These are phyloP conservation scores for Yarrowia alimentaria DNA, from an alignment of 805 yeast species.

Conservation along the genomic window DNA sequence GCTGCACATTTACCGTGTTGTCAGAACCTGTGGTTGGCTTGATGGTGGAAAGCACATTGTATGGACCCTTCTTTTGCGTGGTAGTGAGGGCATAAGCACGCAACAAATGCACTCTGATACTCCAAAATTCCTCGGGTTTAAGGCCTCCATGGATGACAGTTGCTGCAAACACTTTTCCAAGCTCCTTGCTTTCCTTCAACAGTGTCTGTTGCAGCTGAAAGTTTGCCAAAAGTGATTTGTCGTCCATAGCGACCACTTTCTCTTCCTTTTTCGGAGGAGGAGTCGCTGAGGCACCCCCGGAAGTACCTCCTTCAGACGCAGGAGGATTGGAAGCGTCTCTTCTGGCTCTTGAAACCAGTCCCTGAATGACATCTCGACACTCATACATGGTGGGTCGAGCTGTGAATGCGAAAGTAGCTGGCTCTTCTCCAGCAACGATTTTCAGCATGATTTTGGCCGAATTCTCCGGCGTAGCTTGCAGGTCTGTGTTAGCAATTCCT, in stretches of 20 bases:
- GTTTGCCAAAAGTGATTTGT: slow-evolving; percentile 62
- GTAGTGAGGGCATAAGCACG: slow-evolving; percentile 83
- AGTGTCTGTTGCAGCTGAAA: slow-evolving; percentile 75
- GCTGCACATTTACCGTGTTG: slow-evolving; percentile 88
- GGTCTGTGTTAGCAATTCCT: no score
- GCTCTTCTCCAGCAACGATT: slow-evolving; percentile 42
- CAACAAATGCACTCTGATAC: slow-evolving; percentile 70
- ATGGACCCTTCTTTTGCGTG: slow-evolving; percentile 86
- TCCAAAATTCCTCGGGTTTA: slow-evolving; percentile 84
- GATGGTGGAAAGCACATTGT: slow-evolving; percentile 88
- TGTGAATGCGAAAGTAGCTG: slow-evolving; percentile 12
- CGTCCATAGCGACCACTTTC: slow-evolving; percentile 47
- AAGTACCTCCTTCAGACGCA: slow-evolving; percentile 7
- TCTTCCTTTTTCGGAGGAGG: slow-evolving; percentile 39
- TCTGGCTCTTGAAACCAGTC: slow-evolving; percentile 15
- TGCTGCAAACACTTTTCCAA: slow-evolving; percentile 78
- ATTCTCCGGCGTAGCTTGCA: slow-evolving; percentile 69
- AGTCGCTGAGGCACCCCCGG: slow-evolving; percentile 37
- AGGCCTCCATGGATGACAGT: slow-evolving; percentile 71
- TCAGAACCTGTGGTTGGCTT: slow-evolving; percentile 92
- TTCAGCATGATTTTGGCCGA: slow-evolving; percentile 66
- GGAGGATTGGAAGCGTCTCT: slow-evolving; percentile 16
- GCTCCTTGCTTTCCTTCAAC: slow-evolving; percentile 61
- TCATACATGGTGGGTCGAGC: slow-evolving; percentile 24
- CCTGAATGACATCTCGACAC: slow-evolving; percentile 19